Conservation (phyloP, 192 early-diverging fungal genomes). For the Coemansia sp. region DNA sequence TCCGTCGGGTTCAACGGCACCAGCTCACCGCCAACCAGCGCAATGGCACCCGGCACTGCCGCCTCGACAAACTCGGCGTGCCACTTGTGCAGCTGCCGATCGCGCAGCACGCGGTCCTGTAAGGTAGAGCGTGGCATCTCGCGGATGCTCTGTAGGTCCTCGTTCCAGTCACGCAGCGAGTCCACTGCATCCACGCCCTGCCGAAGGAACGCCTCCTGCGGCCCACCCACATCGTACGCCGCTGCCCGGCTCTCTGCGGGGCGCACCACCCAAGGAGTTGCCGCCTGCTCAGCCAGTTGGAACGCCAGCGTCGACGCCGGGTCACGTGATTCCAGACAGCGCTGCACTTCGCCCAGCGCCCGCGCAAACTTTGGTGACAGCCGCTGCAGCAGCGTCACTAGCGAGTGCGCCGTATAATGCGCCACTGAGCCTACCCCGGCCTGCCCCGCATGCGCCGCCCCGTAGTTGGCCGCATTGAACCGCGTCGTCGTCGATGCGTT, state of each 20-base stretch:
- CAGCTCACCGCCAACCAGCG: conserved; percentile 77
- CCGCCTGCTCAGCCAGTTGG: conserved; percentile 58
- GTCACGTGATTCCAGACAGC: conserved; percentile 54
- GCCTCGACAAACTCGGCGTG: conserved; percentile 92
- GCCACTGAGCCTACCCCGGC: conserved; percentile 40
- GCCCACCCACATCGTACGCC: conserved; percentile 31
- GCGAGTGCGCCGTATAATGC: conserved; percentile 57
- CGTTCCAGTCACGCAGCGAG: conserved; percentile 90
- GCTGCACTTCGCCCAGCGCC: conserved; percentile 65
- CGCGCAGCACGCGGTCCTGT: conserved; percentile 82
- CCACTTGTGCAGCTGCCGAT: conserved; percentile 77
- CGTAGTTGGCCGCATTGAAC: conserved; percentile 59
- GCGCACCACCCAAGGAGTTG: conserved; percentile 82
- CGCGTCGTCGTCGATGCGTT: conserved; percentile 70
- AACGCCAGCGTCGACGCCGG: conserved; percentile 81
- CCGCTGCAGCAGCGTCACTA: conserved; percentile 62
- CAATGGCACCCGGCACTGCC: conserved; percentile 77
- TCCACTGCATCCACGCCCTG: conserved; percentile 29
- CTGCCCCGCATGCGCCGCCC: conserved; percentile 18
- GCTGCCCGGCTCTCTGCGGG: conserved; percentile 29
- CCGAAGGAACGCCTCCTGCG: conserved; percentile 29
- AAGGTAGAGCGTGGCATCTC: conserved; percentile 74
- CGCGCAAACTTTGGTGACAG: conserved; percentile 69
- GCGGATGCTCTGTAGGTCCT: conserved; percentile 86
- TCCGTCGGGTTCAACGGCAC: conserved; percentile 76